These are phyloP conservation scores for Ceratocystis albifundus DNA, from an alignment of 2,329 filamentous ascomycete species.

Conservation along the genomic window DNA sequence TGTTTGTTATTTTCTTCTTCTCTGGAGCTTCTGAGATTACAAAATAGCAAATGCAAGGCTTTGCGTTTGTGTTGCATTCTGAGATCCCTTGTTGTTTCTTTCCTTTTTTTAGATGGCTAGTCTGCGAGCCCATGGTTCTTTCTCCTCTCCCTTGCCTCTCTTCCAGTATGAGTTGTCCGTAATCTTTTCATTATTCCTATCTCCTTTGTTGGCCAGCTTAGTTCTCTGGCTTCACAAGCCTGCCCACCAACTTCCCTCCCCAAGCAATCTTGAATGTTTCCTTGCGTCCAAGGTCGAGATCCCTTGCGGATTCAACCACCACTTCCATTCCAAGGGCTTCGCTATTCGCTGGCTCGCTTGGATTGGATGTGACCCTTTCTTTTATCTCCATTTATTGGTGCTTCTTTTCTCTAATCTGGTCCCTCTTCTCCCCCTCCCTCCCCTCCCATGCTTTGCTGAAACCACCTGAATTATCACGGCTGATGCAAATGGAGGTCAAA, in stretches of 20 bases:
- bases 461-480: constrained; percentile 2
- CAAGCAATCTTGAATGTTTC: constrained; percentile 4
- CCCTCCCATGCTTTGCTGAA: not conserved
- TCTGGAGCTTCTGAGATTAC: not conserved
- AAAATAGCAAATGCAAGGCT: constrained; percentile 4
- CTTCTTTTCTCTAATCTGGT: too few relatives aligned
- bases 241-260: not conserved
- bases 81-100: constrained; percentile 2
- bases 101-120: not conserved
- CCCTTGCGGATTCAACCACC: constrained; percentile 9
- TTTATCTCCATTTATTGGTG: not conserved
- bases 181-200: constrained; percentile 3
- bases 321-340: constrained; percentile 8
- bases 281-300: not conserved
- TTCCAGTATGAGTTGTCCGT: not conserved
- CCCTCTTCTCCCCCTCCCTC: too few relatives aligned
- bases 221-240: not conserved
- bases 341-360: not conserved
- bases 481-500: not conserved
- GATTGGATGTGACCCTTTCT: not conserved
- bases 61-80: constrained; percentile 4
- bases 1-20: not conserved
- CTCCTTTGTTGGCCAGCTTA: not conserved
- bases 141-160: constrained; percentile 2
- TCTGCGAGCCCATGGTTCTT: not conserved